Percentiles rank a stretch among this genome's conserved stretches.
Conservation (phyloP, 108 stramenopile genomes). For the Discostella pseudostelligera region DNA sequence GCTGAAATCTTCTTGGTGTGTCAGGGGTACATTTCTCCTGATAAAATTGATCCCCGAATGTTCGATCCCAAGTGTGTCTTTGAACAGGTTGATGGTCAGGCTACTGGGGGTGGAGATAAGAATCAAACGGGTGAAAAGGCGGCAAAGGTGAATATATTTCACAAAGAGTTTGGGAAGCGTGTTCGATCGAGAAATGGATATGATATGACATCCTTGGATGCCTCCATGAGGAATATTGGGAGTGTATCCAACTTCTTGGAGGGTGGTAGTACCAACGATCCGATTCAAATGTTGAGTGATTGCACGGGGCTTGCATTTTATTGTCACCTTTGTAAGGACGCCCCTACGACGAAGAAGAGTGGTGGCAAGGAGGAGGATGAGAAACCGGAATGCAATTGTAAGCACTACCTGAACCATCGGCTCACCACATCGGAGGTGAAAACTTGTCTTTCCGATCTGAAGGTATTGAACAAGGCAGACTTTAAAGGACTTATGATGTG, state of each 20-base stretch:
- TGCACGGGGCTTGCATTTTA: constrained; percentile 87
- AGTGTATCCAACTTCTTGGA: constrained; percentile 83
- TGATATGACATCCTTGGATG: constrained; percentile 84
- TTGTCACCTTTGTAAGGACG: constrained; percentile 54
- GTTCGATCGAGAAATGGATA: constrained; percentile 90
- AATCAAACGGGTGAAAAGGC: constrained; percentile 42
- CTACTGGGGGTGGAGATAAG: constrained; percentile 63
- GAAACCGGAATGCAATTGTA: constrained; percentile 53
- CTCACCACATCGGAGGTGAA: constrained; percentile 87
- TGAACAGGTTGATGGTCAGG: constrained; percentile 79
- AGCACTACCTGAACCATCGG: constrained; percentile 73
- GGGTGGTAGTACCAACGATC: constrained; percentile 68
- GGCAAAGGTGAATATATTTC: constrained; percentile 75
- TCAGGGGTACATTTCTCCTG: constrained; percentile 82
- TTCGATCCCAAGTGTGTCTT: constrained; percentile 98
- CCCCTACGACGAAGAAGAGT: constrained; percentile 11
- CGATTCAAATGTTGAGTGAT: constrained; percentile 87
- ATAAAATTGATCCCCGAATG: constrained; percentile 93
- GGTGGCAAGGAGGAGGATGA: constrained; percentile 21
- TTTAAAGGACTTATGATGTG: constrained; percentile 93
- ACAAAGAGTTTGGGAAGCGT: constrained; percentile 90
- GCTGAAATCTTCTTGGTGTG: constrained; percentile 99
- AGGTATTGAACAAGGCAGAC: constrained; percentile 95
- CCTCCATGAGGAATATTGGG: constrained; percentile 71
- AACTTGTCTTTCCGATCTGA: constrained; percentile 83